A percentile compares a stretch with the other conserved stretches of the same genome.
phyloP scores from a whole-genome alignment of 2,329 filamentous ascomycete genomes.

The Eutypella sp. region DNA sequence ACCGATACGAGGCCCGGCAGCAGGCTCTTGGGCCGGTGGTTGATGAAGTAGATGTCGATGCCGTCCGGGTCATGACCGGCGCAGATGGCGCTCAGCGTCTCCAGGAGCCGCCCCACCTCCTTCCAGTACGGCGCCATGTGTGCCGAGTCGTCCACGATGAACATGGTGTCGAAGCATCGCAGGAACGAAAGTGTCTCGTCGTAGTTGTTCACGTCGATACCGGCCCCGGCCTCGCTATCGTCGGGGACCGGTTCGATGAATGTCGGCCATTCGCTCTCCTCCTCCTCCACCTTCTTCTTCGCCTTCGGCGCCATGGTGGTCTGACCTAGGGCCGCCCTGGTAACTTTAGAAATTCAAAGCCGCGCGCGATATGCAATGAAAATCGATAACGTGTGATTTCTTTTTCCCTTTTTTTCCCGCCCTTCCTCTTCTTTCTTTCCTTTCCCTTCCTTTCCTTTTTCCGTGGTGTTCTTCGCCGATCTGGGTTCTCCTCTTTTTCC shows the following conservation, averaged over 20 bases:
- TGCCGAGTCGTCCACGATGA: slow-evolving; percentile 69
- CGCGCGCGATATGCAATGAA: too few relatives aligned
- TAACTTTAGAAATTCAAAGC: too few relatives aligned
- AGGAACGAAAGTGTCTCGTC: slow-evolving; percentile 45
- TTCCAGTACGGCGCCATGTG: slow-evolving; percentile 63
- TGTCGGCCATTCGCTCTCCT: neutral
- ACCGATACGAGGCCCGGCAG: slow-evolving; percentile 1
- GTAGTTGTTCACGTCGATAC: neutral
- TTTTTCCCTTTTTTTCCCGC: neutral
- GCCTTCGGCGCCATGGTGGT: too few relatives aligned
- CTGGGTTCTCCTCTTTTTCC: neutral
- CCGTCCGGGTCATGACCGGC: slow-evolving; percentile 62
- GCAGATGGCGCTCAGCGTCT: slow-evolving; percentile 63
- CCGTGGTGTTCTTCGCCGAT: neutral
- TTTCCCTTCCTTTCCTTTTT: neutral
- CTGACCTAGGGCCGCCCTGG: too few relatives aligned
- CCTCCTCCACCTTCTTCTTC: too few relatives aligned
- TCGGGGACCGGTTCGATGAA: neutral
- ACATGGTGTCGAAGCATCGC: slow-evolving; percentile 62
- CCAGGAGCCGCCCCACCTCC: slow-evolving; percentile 57
- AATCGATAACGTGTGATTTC: too few relatives aligned
- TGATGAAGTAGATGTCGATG: slow-evolving; percentile 62
- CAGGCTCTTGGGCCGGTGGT: slow-evolving; percentile 7
- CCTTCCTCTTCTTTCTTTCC: neutral
- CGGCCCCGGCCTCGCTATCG: slow-evolving; percentile 1